These are phyloP conservation scores for Jatropha curcas DNA, from an alignment of 345 rosid genomes.

Conservation along the genomic window DNA sequence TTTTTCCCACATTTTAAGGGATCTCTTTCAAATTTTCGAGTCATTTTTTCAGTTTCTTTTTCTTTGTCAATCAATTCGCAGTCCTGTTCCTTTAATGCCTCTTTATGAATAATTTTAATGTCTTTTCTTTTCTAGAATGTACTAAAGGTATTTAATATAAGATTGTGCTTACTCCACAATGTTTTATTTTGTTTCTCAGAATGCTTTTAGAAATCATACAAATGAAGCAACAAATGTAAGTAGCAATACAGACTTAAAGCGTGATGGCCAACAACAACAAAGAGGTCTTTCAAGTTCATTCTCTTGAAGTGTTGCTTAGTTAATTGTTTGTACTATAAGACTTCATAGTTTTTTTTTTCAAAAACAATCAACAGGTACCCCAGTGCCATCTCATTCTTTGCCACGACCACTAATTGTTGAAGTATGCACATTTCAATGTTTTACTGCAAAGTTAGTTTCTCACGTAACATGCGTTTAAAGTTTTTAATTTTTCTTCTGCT, in stretches of 20 bases:
- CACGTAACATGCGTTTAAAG: constrained; percentile 9
- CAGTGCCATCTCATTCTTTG: constrained; percentile 23
- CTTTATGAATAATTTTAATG: neutral
- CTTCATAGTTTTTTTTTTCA: constrained; percentile 7
- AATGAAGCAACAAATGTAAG: constrained; percentile 38
- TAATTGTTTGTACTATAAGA: constrained; percentile 13
- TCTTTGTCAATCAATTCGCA: neutral
- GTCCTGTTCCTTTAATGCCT: neutral
- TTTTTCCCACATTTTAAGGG: no score
- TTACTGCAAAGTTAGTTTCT: constrained; percentile 9
- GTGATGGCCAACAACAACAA: constrained; percentile 17
- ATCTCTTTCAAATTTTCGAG: neutral
- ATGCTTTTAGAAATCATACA: constrained; percentile 21
- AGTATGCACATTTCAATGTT: constrained; percentile 37
- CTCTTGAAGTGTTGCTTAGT: constrained; percentile 1
- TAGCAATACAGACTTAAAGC: constrained; percentile 12
- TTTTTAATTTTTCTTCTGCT: constrained; percentile 13
- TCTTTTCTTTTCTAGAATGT: neutral
- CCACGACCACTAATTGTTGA: constrained; percentile 22
- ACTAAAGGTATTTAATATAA: neutral
- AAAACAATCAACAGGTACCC: constrained; percentile 37
- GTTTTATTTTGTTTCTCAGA: constrained; percentile 34
- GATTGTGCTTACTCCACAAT: neutral
- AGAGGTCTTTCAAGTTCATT: constrained; percentile 36
- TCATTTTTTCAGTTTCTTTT: neutral